A percentile compares a stretch with the other conserved stretches of the same genome.
phyloP scores from a whole-genome alignment of 163 green algal genomes.

The Chlorella variabilis region DNA sequence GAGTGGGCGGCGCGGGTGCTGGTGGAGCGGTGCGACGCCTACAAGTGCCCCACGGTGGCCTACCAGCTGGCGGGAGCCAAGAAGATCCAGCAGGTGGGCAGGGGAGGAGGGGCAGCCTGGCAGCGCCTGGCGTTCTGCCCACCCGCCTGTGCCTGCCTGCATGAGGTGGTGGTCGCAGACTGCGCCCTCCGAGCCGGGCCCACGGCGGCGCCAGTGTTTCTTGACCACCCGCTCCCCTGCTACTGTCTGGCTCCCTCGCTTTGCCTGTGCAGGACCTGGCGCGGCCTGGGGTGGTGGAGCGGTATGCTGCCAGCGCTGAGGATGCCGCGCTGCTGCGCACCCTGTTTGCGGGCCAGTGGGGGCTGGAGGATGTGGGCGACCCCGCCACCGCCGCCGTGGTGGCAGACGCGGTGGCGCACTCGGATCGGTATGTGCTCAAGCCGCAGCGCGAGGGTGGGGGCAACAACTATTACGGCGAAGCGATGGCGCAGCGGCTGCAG shows the following conservation, averaged over 20 bases:
- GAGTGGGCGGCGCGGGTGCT: slow-evolving; percentile 86
- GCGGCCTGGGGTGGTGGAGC: slow-evolving; percentile 78
- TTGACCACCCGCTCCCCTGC: not conserved
- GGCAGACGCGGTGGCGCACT: slow-evolving; percentile 69
- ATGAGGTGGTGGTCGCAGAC: too few relatives aligned
- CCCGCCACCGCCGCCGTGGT: slow-evolving; percentile 52
- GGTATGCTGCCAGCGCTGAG: slow-evolving; percentile 53
- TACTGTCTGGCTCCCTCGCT: too few relatives aligned
- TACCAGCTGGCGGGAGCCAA: slow-evolving; percentile 81
- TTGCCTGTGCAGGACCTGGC: slow-evolving; percentile 86
- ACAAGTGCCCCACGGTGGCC: slow-evolving; percentile 87
- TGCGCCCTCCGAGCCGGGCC: too few relatives aligned
- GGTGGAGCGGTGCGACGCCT: slow-evolving; percentile 83
- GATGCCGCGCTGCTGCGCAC: slow-evolving; percentile 54
- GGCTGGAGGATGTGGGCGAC: slow-evolving; percentile 71
- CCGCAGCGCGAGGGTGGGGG: slow-evolving; percentile 96
- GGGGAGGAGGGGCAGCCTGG: not conserved
- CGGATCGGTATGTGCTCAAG: slow-evolving; percentile 93
- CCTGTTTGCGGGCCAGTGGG: slow-evolving; percentile 85
- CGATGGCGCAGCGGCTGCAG: slow-evolving; percentile 46
- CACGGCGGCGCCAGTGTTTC: too few relatives aligned
- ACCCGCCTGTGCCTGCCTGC: not conserved
- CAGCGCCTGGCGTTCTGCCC: not conserved
- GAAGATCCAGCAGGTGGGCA: slow-evolving; percentile 66
- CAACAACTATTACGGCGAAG: slow-evolving; percentile 96